phyloP scores from a whole-genome alignment of 352 stramenopile genomes.

The Globisporangium camurandrum region DNA sequence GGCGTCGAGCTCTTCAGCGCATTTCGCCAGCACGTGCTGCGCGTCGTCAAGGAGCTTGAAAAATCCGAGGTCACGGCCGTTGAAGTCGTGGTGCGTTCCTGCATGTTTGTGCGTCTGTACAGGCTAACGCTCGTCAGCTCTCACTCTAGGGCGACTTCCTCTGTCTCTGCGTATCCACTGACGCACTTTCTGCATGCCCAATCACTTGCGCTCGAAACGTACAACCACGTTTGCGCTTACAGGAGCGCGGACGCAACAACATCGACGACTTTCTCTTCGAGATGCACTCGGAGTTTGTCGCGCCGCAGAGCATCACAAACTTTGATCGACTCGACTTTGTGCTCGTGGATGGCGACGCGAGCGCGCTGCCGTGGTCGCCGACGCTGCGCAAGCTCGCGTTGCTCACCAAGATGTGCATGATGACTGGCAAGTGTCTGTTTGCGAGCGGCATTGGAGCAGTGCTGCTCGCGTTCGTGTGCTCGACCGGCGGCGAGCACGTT shows the following conservation, averaged over 20 bases:
- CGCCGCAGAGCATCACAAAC: constrained; percentile 58
- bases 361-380: constrained; percentile 50
- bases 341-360: constrained; percentile 63
- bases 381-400: constrained; percentile 53
- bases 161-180: too few relatives aligned
- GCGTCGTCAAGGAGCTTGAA: constrained; percentile 47
- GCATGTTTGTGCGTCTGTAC: not conserved
- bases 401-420: constrained; percentile 83
- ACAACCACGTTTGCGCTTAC: not conserved
- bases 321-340: constrained; percentile 82
- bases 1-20: constrained; percentile 34
- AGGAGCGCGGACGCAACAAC: constrained; percentile 55
- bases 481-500: constrained; percentile 56
- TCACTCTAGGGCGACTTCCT: too few relatives aligned
- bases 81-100: constrained; percentile 43
- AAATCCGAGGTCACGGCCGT: constrained; percentile 53
- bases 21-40: constrained; percentile 44
- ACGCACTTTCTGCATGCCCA: too few relatives aligned
- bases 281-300: constrained; percentile 56
- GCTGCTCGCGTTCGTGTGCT: constrained; percentile 61
- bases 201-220: too few relatives aligned
- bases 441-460: constrained; percentile 47
- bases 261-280: constrained; percentile 77
- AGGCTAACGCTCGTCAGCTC: too few relatives aligned
- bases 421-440: constrained; percentile 81